Base-by-base conservation (phyloP, 495 filamentous ascomycete species). In the Copromyces sp. region DNA sequence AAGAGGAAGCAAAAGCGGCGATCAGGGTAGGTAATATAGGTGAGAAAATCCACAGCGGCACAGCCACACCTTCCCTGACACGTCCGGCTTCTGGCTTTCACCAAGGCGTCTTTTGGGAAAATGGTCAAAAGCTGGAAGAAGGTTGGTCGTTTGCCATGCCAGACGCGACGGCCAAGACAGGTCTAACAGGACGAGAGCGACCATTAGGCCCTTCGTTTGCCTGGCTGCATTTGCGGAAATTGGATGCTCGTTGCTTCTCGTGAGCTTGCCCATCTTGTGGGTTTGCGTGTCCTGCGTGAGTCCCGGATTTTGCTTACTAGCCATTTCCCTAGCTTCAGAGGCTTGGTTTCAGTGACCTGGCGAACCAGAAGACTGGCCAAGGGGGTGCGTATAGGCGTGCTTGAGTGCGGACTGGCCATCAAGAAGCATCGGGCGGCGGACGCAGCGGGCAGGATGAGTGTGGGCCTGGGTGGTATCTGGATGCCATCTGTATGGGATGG, bases 91-190 rank as follows among this genome's bases (percentile, higher is more conserved):
- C 69, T 71, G 72, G 73, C 72, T 68, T 47, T 73, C 61, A 29
- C 32, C 77, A 70, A 77, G 75, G 77, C 77, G 68, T 75, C 73
- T 68, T 73, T 47, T 71, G 65, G 42, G 53, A 9, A 9, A 35
- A 65, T 65, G 14, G 53, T 35, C 24, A 61, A 35, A 61, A 61
- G 24, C 32, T 32, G 53, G 24, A 32, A 61, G 12, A 32, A 32
- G 53, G 29, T 29, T 61, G 53, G 53, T 65, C 14, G 53, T 65
- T 17, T 35, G 44, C 7, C 44, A 47, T 24, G 44, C 20, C n/a
- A 47, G 44, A 45, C 44, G n/a, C 5, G 44, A 47, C 44, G 53
- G 53, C 53, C 53, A 61, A 61, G 53, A 35, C 53, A 61, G 29
- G 29, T 32, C 29, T 61, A 32, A 61, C 53, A 61, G 29, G 29